Percentiles rank a stretch among this genome's conserved stretches.
These are phyloP conservation scores for Nigrospora osmanthi DNA, from an alignment of 2,329 filamentous ascomycete genomes.

Conservation along the genomic window DNA sequence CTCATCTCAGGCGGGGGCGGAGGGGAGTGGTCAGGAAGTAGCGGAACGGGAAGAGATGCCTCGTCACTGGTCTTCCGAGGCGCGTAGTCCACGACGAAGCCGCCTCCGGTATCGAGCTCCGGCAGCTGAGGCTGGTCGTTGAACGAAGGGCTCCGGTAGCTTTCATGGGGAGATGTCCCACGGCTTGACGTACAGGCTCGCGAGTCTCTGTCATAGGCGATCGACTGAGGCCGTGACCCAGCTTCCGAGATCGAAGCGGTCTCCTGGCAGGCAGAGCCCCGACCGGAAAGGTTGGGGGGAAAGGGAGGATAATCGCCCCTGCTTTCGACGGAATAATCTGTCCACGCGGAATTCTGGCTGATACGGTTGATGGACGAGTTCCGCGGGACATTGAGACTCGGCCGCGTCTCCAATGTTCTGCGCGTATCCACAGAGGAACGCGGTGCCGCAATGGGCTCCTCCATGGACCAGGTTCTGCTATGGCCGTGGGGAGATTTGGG, in stretches of 20 bases:
- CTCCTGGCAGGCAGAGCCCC: constrained; percentile 14
- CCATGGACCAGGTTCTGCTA: constrained; percentile 6
- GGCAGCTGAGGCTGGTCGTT: constrained; percentile 31
- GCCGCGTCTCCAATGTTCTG: constrained; percentile 28
- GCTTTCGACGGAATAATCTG: constrained; percentile 50
- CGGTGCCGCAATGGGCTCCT: constrained; percentile 12
- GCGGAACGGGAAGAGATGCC: constrained; percentile 13
- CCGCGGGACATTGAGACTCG: constrained; percentile 39
- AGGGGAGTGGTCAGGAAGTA: constrained; percentile 40
- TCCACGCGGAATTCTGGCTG: constrained; percentile 53
- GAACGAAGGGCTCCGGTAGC: constrained; percentile 16
- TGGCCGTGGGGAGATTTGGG: constrained; percentile 5
- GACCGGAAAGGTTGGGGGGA: constrained; percentile 13
- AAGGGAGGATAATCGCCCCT: constrained; percentile 30
- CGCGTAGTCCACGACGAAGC: constrained; percentile 41
- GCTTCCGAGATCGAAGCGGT: constrained; percentile 18
- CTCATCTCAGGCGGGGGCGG: constrained; percentile 35
- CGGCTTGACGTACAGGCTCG: constrained; percentile 20
- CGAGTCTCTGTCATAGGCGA: constrained; percentile 19
- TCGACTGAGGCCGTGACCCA: constrained; percentile 17
- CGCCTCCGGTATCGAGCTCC: constrained; percentile 41
- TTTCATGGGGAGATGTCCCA: constrained; percentile 22
- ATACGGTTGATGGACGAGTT: constrained; percentile 35
- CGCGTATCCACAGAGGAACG: constrained; percentile 19
- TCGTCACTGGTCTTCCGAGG: constrained; percentile 19